Percentiles rank a stretch among this genome's conserved stretches.
phyloP scores from a whole-genome alignment of 495 filamentous ascomycete genomes.

The Lophiotrema nucula region DNA sequence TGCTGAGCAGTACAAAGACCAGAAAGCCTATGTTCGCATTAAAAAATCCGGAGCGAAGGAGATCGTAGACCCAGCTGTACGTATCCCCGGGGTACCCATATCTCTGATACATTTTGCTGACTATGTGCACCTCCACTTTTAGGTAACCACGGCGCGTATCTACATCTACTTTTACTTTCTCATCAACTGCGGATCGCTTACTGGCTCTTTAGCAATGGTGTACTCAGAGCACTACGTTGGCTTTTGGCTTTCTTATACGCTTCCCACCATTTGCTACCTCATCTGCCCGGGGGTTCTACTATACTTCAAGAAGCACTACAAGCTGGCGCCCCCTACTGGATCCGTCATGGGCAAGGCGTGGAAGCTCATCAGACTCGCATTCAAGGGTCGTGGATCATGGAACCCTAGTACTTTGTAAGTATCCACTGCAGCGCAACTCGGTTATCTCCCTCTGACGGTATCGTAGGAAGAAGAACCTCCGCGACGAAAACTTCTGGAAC shows the following conservation, averaged over 20 bases:
- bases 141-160: not conserved
- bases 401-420: conserved; percentile 18
- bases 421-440: too few species aligned
- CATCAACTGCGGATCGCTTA: conserved; percentile 66
- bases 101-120: too few species aligned
- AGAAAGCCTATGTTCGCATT: conserved; percentile 30
- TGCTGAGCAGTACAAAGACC: conserved; percentile 53
- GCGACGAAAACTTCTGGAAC: conserved; percentile 30
- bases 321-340: conserved; percentile 13
- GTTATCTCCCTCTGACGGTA: too few species aligned
- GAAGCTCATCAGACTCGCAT: conserved; percentile 14
- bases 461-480: conserved; percentile 1
- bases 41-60: conserved; percentile 46
- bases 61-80: conserved; percentile 66
- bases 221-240: conserved; percentile 73
- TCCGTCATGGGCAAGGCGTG: conserved; percentile 22
- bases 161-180: conserved; percentile 47
- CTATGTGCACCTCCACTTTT: too few species aligned
- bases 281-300: conserved; percentile 8
- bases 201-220: conserved; percentile 57
- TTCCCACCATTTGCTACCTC: conserved; percentile 29
- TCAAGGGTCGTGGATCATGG: conserved; percentile 26
- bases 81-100: conserved; percentile 58
- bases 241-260: conserved; percentile 58
- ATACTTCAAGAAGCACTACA: conserved; percentile 24